Base-by-base conservation (phyloP, 2,329 filamentous ascomycete species). In the Monilinia fructigena region DNA sequence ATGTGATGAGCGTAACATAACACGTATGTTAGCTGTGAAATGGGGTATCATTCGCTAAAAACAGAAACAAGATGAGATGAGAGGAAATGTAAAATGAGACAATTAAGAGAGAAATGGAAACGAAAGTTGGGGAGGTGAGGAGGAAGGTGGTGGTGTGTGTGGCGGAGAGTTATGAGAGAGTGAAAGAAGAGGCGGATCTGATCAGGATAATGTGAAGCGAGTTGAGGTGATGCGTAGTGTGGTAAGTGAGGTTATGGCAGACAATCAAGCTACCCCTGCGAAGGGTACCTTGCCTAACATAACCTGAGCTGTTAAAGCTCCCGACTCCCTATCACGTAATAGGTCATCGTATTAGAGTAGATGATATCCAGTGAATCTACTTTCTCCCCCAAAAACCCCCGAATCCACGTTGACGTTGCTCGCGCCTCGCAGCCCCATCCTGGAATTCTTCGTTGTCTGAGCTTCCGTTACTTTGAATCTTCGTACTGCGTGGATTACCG, bases 391-490 rank as follows among this genome's bases (percentile, higher is more conserved):
- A 74, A 64, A 74, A 72, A 54, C 80, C 79, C 50, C 80, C 77
- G 67, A 88, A 84, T n/a, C 86, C 86, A 31, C 86, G 82, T 76
- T 88, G 82, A 65, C 82, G 77, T 18, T 75, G 74, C 75, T 89
- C 86, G 16, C 86, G 81, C 42, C 82, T 80, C 1, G 86, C 86
- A 14, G 86, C 86, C 8, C 85, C 86, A 72, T 89, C 86, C 70
- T 85, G 79, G 69, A 84, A 82, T 14, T 73, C 71, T 54, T 82
- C 78, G 35, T 64, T 73, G 12, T 77, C 76, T 10, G 77, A 79
- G 68, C 74, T 76, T 2, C 73, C 75, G 55, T 74, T 75, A 68
- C 74, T 76, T 50, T 76, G 70, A 52, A 82, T 78, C 74, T 83
- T 85, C 45, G 76, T 77, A 73, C 79, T 83, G 1, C 81, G 81